Evolutionary conservation across 768 basidiomycete species (phyloP).

Genomic region (Agaricus blazei): DNA sequence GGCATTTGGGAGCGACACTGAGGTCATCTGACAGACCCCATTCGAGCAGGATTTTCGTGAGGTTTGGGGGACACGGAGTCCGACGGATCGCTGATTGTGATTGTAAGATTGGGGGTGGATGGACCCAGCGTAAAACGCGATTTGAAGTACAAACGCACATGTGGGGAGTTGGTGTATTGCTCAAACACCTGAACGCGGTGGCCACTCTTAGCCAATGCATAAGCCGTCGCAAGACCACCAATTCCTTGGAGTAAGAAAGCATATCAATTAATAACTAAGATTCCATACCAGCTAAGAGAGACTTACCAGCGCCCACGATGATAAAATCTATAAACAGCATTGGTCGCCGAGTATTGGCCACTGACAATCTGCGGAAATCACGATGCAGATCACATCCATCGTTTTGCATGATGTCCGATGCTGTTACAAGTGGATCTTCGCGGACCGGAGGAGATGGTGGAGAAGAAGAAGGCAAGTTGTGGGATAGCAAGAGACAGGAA

Average conservation of each 20-base stretch:
- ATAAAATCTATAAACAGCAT: constrained; percentile 30
- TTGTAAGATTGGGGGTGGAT: neutral
- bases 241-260: constrained; percentile 25
- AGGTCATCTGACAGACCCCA: constrained; percentile 47
- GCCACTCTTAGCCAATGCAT: constrained; percentile 41
- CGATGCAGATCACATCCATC: neutral
- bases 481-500: too few species aligned
- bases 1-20: constrained; percentile 24
- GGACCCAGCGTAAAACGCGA: neutral
- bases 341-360: neutral
- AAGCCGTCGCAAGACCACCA: constrained; percentile 45
- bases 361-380: neutral
- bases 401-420: neutral
- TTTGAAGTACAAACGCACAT: constrained; percentile 3
- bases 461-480: too few species aligned
- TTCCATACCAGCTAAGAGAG: neutral
- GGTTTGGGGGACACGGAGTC: constrained; percentile 47
- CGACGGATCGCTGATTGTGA: constrained; percentile 25
- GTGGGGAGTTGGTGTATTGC: constrained; percentile 25
- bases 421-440: too few species aligned
- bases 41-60: constrained; percentile 42
- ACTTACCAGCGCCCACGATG: constrained; percentile 42
- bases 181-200: constrained; percentile 50
- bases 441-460: too few species aligned
- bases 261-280: too few species aligned